Percentiles rank a stretch among this genome's conserved stretches.
Evolutionary conservation across 805 yeast genomes (phyloP).

Genomic region (Suhomyces kilbournensis): DNA sequence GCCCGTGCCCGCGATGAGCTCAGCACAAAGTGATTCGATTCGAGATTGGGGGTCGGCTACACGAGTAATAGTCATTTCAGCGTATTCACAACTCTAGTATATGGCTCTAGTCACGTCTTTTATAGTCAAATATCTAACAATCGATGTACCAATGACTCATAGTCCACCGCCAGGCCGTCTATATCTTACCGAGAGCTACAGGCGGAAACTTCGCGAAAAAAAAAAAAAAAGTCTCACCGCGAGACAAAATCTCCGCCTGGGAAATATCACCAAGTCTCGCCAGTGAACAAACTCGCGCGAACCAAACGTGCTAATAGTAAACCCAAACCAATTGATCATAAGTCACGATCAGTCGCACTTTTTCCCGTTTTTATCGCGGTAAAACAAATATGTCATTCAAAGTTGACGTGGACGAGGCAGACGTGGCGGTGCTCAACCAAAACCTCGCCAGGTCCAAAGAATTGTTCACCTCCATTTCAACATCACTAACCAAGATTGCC

Average conservation of each 20-base stretch:
- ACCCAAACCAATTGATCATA: no score
- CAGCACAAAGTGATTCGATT: constrained; percentile 2
- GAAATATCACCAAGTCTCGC: no score
- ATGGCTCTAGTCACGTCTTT: background rate
- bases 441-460: constrained; percentile 58
- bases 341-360: no score
- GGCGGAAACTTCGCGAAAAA: no score
- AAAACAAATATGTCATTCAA: constrained; percentile 13
- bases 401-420: constrained; percentile 75
- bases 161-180: background rate
- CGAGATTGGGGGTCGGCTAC: background rate
- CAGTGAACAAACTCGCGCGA: no score
- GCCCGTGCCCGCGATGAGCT: constrained; percentile 17
- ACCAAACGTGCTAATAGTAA: no score
- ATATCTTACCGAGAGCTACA: background rate
- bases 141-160: background rate
- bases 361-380: no score
- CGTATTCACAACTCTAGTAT: background rate
- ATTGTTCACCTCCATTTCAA: constrained; percentile 53
- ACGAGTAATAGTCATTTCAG: background rate
- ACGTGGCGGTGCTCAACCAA: constrained; percentile 77
- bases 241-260: no score
- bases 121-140: background rate
- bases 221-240: no score
- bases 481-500: constrained; percentile 54